Evolutionary conservation across 1,284 basidiomycete genomes (phyloP).

Genomic region (Cryptococcus neoformans): DNA sequence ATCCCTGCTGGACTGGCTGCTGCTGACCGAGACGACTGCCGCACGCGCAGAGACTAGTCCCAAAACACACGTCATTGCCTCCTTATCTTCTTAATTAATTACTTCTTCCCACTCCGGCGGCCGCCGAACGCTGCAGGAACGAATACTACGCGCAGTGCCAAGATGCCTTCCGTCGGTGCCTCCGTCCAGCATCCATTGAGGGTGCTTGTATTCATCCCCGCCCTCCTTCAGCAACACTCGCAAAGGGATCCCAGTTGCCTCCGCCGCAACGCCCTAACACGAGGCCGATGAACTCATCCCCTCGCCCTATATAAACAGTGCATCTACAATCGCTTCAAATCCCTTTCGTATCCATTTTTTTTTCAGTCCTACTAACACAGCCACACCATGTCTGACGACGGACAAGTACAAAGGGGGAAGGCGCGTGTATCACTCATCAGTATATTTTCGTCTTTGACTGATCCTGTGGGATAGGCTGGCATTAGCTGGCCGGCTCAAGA

Average conservation of each 20-base stretch:
- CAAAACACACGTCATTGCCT: too few species aligned
- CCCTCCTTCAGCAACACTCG: background rate
- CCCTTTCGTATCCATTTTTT: background rate
- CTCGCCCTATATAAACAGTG: too few species aligned
- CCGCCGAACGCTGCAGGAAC: too few species aligned
- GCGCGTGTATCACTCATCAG: background rate
- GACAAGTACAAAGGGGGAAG: slow-evolving; percentile 4
- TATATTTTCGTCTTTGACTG: background rate
- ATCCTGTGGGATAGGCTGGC: slow-evolving; percentile 22
- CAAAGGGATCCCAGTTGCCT: background rate
- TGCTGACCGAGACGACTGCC: too few species aligned
- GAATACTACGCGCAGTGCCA: too few species aligned
- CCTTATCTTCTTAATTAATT: too few species aligned
- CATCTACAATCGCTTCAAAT: background rate
- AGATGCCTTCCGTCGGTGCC: too few species aligned
- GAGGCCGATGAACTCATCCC: background rate
- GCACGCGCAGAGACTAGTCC: too few species aligned
- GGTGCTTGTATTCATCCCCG: background rate
- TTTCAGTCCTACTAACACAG: background rate
- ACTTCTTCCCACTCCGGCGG: too few species aligned
- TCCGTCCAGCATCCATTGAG: too few species aligned
- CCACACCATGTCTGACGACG: background rate
- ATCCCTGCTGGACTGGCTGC: too few species aligned
- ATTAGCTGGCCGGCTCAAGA: slow-evolving; percentile 45
- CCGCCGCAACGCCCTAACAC: background rate